Base-by-base conservation (phyloP, 768 basidiomycete species). In the Lactifluus pinguis region DNA sequence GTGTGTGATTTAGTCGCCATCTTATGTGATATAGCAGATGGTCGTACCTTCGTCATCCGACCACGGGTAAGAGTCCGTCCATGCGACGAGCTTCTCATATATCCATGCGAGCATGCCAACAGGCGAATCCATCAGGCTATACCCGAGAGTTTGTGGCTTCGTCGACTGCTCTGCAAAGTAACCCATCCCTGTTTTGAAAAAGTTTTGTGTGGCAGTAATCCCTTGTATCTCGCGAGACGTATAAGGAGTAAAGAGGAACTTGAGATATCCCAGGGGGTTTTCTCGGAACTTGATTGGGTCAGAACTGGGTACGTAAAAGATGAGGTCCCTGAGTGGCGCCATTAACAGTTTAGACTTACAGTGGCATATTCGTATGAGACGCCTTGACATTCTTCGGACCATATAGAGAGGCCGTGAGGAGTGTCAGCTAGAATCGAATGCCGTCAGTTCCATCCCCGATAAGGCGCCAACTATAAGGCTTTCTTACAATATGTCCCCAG, bases 111-210 rank as follows among this genome's bases (percentile, higher is more conserved):
- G 67, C 2, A 75, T 65, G 0, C 80, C 84, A 6, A 75, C 76
- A 9, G 84, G 84, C 8, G 82, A 84, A 64, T 85, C 84, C 0
- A 79, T 72, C 3, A 85, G 70, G 11, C 72, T 63, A 64, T 85
- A 85, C 0, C 80, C 83, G 3, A 74, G 48, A 0, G 73, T 74
- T 59, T 74, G 73, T 0, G 74, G 72, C 30, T 67, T 64, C 3
- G 71, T 72, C 7, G 61, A 41, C 25, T 78, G 77, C 50, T 68
- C 59, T 0, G 4, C 8, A 2, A 52, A 39, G 55, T 78, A 78
- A 14, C 75, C 77, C 0, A 4, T 6, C 4, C 75, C 75, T 17
- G 47, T 51, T 5, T 17, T 10, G 0, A 1, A 38, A 64, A 72
- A 70, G 66, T 68, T 65, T 1, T 41, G 30, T 1, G 66, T 36